Evolutionary conservation across 331 rosid genomes (phyloP).

Genomic region (Quercus lobata): DNA sequence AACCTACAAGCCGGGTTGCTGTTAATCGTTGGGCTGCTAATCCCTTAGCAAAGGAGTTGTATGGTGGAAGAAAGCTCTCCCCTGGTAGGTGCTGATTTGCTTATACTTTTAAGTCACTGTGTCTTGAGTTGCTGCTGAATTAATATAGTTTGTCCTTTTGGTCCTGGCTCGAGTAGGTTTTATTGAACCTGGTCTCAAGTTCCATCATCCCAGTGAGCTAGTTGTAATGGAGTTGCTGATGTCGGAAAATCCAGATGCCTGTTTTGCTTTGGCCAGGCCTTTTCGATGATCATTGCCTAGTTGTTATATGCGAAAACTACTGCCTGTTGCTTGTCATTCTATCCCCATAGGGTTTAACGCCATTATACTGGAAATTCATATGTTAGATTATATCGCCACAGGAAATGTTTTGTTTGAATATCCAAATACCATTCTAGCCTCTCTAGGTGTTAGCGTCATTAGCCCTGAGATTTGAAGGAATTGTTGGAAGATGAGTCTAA

Average conservation of each 20-base stretch:
- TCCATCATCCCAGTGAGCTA: constrained; percentile 48
- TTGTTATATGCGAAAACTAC: not conserved
- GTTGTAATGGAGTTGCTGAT: constrained; percentile 67
- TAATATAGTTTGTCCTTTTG: not conserved
- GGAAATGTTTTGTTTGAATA: not conserved
- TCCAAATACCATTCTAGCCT: not conserved
- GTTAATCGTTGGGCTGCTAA: constrained; percentile 84
- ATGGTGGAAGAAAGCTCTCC: constrained; percentile 69
- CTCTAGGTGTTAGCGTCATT: not conserved
- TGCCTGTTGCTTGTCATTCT: not conserved
- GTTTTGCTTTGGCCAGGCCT: constrained; percentile 78
- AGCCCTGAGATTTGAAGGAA: not conserved
- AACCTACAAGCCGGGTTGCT: constrained; percentile 85
- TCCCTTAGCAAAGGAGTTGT: constrained; percentile 83
- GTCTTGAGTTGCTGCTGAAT: constrained; percentile 10
- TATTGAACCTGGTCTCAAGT: constrained; percentile 66
- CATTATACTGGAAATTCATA: constrained; percentile 1
- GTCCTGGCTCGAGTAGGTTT: constrained; percentile 56
- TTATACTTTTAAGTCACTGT: constrained; percentile 5
- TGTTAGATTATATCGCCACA: not conserved
- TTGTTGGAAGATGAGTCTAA: not conserved
- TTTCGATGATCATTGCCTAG: constrained; percentile 23
- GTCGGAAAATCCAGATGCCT: constrained; percentile 64
- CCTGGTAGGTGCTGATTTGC: constrained; percentile 53
- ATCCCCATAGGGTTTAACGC: constrained; percentile 1